phyloP scores from a whole-genome alignment of 768 basidiomycete species.

The Serendipita vermifera region DNA sequence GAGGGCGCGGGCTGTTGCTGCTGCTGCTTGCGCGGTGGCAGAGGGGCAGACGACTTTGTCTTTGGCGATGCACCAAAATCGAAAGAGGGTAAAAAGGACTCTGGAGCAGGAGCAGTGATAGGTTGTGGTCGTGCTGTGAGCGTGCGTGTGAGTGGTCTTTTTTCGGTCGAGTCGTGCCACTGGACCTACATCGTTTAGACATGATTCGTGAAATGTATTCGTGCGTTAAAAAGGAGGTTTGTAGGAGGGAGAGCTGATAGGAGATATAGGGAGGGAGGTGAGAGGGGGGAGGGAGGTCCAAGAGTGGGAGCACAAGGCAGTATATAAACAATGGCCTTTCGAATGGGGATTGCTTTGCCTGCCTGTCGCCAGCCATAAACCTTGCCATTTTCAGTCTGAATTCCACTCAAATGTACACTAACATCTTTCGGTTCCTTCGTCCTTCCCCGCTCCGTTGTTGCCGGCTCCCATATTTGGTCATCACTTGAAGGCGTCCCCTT shows the following conservation, averaged over 20 bases:
- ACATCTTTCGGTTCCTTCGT: too few species aligned
- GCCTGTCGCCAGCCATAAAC: too few species aligned
- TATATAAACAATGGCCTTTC: neutral
- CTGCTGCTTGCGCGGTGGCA: neutral
- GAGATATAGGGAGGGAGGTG: neutral
- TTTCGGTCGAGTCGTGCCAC: neutral
- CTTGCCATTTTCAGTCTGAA: too few species aligned
- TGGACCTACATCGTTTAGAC: conserved; percentile 5
- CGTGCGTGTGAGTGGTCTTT: too few species aligned
- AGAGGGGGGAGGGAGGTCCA: neutral
- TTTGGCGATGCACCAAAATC: conserved; percentile 2
- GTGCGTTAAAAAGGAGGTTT: neutral
- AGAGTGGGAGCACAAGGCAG: neutral
- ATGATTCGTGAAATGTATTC: neutral
- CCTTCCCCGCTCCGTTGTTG: too few species aligned
- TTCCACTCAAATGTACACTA: too few species aligned
- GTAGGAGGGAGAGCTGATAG: neutral
- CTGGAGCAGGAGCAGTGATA: conserved; percentile 6
- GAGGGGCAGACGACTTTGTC: neutral
- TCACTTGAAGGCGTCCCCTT: too few species aligned
- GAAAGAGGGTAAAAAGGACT: neutral
- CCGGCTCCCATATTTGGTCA: too few species aligned
- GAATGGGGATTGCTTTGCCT: too few species aligned
- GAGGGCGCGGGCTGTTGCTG: too few species aligned
- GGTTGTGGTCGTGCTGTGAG: conserved; percentile 6